Conservation (phyloP, 78 protist species). For the Chrysochromulina tobinii region DNA sequence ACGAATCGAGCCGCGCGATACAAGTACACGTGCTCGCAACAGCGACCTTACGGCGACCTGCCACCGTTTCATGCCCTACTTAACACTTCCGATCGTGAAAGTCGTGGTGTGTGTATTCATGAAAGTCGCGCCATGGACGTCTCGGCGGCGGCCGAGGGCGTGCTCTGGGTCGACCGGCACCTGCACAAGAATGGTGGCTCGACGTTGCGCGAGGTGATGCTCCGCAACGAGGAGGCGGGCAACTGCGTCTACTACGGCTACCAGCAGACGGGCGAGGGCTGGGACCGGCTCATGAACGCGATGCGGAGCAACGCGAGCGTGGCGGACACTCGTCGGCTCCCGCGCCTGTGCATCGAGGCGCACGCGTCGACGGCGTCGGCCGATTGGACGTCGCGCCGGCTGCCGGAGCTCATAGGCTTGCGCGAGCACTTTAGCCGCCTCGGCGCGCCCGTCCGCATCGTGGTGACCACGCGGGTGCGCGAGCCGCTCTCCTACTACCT, state of each 20-base stretch:
- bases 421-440: background rate
- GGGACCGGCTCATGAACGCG: background rate
- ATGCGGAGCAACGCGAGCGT: background rate
- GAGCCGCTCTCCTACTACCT: conserved; percentile 9
- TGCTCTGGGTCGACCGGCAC: background rate
- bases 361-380: background rate
- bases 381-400: background rate
- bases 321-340: background rate
- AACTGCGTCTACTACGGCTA: background rate
- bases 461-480: background rate
- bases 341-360: background rate
- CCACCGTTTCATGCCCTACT: too few species aligned
- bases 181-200: background rate
- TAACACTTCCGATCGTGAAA: too few species aligned
- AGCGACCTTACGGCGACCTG: too few species aligned
- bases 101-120: too few species aligned
- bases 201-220: background rate
- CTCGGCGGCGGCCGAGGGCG: too few species aligned
- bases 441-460: background rate
- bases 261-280: background rate
- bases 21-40: too few species aligned
- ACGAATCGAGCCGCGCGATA: too few species aligned
- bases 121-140: too few species aligned
- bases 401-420: background rate
- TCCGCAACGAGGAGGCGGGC: background rate